Base-by-base conservation (phyloP, 495 filamentous ascomycete species). In the Aspergillus cavernicola region DNA sequence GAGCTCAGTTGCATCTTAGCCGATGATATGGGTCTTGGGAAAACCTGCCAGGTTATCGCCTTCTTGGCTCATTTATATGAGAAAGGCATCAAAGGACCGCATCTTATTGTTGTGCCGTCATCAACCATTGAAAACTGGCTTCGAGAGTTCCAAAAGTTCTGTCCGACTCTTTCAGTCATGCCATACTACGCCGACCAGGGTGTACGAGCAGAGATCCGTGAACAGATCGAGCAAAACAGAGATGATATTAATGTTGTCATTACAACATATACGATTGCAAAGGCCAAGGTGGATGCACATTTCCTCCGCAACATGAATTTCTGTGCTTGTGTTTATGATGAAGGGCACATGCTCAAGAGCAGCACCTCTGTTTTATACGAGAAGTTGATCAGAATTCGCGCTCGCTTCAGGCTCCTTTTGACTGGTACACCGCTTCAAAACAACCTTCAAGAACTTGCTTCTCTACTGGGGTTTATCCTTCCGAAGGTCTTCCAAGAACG, bases 21-120 rank as follows among this genome's bases (percentile, higher is more conserved):
- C 0, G 93, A 98, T 65, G 93, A 98, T 58, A 98, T 98, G 93
- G 93, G 93, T 37, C 78, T 97, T 8, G 93, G 93, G 10, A 98
- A 98, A 74, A 98, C 93, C 0, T 96, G 90, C 59, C 92, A 97
- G 62, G 90, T 98, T 48, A 96, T 98, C 57, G 82, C 90, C 0
- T 92, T 97, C 65, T 78, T 98, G 19, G 85, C 91, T 4, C 86
- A 96, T 57, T 73, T 98, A 6, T 80, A 84, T 12, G 82, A 90
- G 57, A 81, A 73, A 20, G 78, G 76, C 1, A 70, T 83, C 12
- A 80, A 78, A 41, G 90, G 91, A 46, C 89, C 91, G 26, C 92
- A 95, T 64, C 70, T 98, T 32, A 75, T 98, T 28, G 82, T 98
- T 16, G 95, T 97, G 0, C 93, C 95, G 2, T 85, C 87, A 1